Conservation (phyloP, 306 rosid species). For the Purshia tridentata region DNA sequence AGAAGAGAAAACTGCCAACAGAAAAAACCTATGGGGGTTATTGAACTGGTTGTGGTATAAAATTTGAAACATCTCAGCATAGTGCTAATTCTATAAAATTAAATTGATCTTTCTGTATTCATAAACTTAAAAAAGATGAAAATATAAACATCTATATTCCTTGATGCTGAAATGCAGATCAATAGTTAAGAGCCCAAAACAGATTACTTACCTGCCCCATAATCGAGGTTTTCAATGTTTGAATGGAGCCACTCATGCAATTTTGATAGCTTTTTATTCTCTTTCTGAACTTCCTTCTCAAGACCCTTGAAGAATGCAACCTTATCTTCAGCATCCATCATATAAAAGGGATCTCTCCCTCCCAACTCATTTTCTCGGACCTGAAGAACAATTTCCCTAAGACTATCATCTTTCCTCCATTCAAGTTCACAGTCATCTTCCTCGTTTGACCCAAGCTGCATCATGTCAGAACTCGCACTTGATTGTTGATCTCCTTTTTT, state of each 20-base stretch:
- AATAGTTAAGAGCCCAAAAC: conserved; percentile 22
- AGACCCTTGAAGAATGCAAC: conserved; percentile 75
- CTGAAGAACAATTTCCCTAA: conserved; percentile 79
- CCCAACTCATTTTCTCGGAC: conserved; percentile 82
- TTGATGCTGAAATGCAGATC: conserved; percentile 21
- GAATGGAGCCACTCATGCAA: conserved; percentile 87
- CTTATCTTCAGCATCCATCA: conserved; percentile 68
- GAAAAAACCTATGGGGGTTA: background rate
- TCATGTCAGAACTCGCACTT: conserved; percentile 37
- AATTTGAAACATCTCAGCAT: conserved; percentile 1
- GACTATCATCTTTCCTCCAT: conserved; percentile 83
- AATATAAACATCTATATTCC: background rate
- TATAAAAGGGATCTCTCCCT: conserved; percentile 73
- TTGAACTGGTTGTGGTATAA: background rate
- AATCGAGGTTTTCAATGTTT: conserved; percentile 84
- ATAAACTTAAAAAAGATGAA: background rate
- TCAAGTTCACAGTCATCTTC: conserved; percentile 72
- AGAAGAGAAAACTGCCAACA: background rate
- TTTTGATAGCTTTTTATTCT: conserved; percentile 62
- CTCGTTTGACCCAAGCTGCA: conserved; percentile 37
- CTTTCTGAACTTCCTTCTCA: conserved; percentile 69
- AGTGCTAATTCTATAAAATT: background rate
- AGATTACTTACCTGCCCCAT: conserved; percentile 72
- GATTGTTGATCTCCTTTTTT: conserved; percentile 47
- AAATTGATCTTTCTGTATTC: background rate